Percentiles rank a stretch among this genome's conserved stretches.
Conservation (phyloP, 2,329 filamentous ascomycete genomes). For the Leptosphaerulina australis region DNA sequence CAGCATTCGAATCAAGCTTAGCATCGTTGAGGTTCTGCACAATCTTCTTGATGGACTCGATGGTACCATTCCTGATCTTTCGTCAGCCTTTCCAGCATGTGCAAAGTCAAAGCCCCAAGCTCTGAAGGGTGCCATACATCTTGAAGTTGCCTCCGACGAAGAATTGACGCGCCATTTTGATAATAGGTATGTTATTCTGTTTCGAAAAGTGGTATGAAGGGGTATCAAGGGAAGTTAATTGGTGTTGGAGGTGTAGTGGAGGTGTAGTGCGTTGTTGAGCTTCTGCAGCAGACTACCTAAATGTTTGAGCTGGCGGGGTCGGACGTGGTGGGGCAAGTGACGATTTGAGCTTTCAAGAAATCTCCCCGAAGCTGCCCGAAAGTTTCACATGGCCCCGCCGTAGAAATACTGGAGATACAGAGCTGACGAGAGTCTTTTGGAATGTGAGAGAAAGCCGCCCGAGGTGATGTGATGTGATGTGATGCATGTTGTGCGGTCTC, state of each 20-base stretch:
- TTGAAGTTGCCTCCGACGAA: constrained; percentile 99
- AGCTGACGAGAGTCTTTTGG: constrained; percentile 19
- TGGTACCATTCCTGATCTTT: constrained; percentile 82
- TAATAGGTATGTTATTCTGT: constrained; percentile 22
- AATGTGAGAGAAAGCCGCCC: constrained; percentile 15
- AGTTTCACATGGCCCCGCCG: constrained; percentile 29
- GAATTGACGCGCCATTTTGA: constrained; percentile 91
- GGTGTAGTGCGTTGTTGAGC: constrained; percentile 42
- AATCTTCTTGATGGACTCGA: constrained; percentile 88
- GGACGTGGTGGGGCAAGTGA: constrained; percentile 29
- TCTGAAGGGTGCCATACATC: constrained; percentile 68
- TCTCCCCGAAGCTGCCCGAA: constrained; percentile 18
- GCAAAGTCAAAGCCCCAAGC: constrained; percentile 7
- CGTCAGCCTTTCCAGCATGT: constrained; percentile 3
- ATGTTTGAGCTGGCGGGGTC: constrained; percentile 38
- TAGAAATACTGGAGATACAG: constrained; percentile 38
- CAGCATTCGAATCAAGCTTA: constrained; percentile 74
- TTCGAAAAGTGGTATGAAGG: constrained; percentile 9
- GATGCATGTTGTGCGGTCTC: background rate
- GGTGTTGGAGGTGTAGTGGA: constrained; percentile 19
- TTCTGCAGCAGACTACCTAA: constrained; percentile 21
- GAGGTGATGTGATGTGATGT: constrained; percentile 13
- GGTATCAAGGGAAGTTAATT: constrained; percentile 13
- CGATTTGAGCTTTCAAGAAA: constrained; percentile 26
- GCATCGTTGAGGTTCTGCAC: constrained; percentile 87